Percentiles rank a stretch among this genome's conserved stretches.
Conservation (phyloP, 2,329 filamentous ascomycete species). For the Alternaria brassicicola region DNA sequence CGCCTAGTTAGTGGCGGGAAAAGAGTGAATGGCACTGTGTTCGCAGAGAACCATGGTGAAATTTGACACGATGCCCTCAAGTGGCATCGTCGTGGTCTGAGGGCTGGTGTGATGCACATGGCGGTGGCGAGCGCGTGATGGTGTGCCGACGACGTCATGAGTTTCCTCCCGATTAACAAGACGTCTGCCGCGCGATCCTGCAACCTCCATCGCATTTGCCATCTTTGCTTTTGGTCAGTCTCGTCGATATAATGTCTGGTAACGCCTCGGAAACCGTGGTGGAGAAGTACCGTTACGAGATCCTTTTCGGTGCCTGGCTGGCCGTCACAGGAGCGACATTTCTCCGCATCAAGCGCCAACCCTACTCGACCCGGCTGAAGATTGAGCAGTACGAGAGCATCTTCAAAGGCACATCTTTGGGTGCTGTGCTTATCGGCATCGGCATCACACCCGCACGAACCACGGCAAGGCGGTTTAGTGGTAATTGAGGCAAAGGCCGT, state of each 20-base stretch:
- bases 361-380: conserved; percentile 42
- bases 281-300: conserved; percentile 40
- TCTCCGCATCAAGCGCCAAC: conserved; percentile 43
- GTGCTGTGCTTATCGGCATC: conserved; percentile 33
- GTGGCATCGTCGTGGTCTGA: background rate
- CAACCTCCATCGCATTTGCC: background rate
- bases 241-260: conserved; percentile 20
- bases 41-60: background rate
- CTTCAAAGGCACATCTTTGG: conserved; percentile 45
- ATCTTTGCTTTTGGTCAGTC: background rate
- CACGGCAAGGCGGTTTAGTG: conserved; percentile 24
- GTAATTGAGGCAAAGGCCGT: conserved; percentile 4
- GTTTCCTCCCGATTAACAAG: conserved; percentile 2
- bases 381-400: conserved; percentile 48
- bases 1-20: background rate
- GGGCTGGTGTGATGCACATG: conserved; percentile 6
- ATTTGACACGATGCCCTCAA: background rate
- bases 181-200: background rate
- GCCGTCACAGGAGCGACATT: conserved; percentile 43
- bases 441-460: conserved; percentile 31
- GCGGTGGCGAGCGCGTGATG: conserved; percentile 13
- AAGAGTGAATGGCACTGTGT: background rate
- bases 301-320: conserved; percentile 37
- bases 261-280: conserved; percentile 20
- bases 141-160: conserved; percentile 19